These are phyloP conservation scores for Picochlorum sp. DNA, from an alignment of 139 green algal genomes.

Conservation along the genomic window DNA sequence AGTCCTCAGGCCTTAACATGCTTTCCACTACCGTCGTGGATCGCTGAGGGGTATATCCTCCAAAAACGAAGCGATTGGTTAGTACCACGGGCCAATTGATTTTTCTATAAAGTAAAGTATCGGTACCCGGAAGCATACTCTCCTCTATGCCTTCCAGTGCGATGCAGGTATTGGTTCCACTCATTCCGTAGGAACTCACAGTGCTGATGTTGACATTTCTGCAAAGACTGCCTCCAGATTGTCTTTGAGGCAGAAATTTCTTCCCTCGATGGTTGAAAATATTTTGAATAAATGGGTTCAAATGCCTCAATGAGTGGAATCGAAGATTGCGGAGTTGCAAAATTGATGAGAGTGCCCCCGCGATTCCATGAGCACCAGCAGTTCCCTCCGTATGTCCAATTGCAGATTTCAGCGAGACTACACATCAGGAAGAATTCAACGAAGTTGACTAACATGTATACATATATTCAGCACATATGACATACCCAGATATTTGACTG, in stretches of 20 bases:
- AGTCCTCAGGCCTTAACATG: no score
- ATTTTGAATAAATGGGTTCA: constrained; percentile 52
- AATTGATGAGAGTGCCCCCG: constrained; percentile 25
- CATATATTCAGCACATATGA: neutral
- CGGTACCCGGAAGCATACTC: no score
- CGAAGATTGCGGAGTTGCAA: constrained; percentile 13
- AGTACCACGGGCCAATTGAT: no score
- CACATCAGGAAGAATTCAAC: constrained; percentile 7
- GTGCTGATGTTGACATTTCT: neutral
- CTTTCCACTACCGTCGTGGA: no score
- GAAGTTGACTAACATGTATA: neutral
- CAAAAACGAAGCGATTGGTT: no score
- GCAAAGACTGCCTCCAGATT: neutral
- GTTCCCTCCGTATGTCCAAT: constrained; percentile 66
- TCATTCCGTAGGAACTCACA: constrained; percentile 33
- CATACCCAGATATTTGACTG: neutral
- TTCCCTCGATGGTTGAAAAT: constrained; percentile 7
- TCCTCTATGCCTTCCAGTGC: neutral
- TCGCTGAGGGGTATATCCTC: no score
- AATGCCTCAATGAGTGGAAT: constrained; percentile 42
- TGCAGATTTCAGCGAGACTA: constrained; percentile 57
- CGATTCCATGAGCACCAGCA: constrained; percentile 52
- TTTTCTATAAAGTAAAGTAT: no score
- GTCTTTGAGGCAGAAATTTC: neutral
- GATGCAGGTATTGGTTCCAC: constrained; percentile 21